These are phyloP conservation scores for Apiospora hydei DNA, from an alignment of 2,329 filamentous ascomycete species.

Conservation along the genomic window DNA sequence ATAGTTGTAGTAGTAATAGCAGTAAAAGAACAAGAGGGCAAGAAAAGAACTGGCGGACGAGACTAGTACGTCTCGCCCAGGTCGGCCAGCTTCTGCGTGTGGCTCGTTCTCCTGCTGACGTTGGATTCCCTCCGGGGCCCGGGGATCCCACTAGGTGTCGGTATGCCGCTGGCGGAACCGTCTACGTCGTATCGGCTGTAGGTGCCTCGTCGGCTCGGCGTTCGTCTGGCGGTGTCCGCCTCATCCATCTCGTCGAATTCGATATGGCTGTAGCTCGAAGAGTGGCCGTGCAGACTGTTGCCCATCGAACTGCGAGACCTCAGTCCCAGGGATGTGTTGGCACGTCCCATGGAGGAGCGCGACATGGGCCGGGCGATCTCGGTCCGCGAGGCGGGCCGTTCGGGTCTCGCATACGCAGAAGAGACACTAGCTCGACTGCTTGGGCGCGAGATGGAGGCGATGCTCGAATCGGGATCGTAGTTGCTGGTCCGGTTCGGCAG, in stretches of 20 bases:
- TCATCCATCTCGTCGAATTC: slow-evolving; percentile 61
- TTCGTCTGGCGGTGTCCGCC: slow-evolving; percentile 55
- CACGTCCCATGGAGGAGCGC: slow-evolving; percentile 65
- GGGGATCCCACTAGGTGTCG: slow-evolving; percentile 55
- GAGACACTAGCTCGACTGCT: slow-evolving; percentile 75
- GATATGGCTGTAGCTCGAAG: slow-evolving; percentile 62
- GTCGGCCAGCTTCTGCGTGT: slow-evolving; percentile 52
- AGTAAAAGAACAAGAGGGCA: slow-evolving; percentile 5
- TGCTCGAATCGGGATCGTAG: slow-evolving; percentile 51
- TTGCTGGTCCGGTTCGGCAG: slow-evolving; percentile 59
- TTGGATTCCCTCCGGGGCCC: slow-evolving; percentile 50
- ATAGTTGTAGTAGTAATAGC: slow-evolving; percentile 19
- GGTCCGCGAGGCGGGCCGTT: slow-evolving; percentile 60
- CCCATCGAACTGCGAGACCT: slow-evolving; percentile 77
- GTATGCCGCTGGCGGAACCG: slow-evolving; percentile 53
- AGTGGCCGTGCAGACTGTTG: slow-evolving; percentile 66
- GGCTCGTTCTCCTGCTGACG: slow-evolving; percentile 51
- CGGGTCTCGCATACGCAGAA: slow-evolving; percentile 45
- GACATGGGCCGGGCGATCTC: slow-evolving; percentile 70
- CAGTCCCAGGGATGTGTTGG: slow-evolving; percentile 69
- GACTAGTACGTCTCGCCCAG: slow-evolving; percentile 61
- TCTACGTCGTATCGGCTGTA: slow-evolving; percentile 53
- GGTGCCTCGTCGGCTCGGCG: slow-evolving; percentile 63
- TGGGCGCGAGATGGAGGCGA: slow-evolving; percentile 65
- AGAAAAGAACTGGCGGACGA: not conserved